These are phyloP conservation scores for Apiospora phragmitis DNA, from an alignment of 2,329 filamentous ascomycete genomes.

Conservation along the genomic window DNA sequence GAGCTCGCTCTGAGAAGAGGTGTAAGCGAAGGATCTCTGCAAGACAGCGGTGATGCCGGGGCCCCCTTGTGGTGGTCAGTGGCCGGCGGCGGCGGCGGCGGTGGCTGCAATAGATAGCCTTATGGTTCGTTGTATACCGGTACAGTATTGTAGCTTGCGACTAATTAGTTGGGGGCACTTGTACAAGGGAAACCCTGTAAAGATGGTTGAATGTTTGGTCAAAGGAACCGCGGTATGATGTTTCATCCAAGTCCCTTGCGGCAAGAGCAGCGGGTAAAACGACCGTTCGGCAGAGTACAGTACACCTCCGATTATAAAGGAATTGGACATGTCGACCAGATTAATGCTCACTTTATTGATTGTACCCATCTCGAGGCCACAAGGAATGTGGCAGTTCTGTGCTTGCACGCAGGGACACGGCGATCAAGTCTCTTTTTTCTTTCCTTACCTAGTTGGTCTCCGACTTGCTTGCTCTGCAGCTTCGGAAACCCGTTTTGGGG, in stretches of 20 bases:
- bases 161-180: not conserved
- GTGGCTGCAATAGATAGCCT: not conserved
- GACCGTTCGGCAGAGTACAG: not conserved
- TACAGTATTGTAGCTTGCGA: not conserved
- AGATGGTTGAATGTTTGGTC: not conserved
- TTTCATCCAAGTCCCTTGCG: constrained; percentile 3
- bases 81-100: not conserved
- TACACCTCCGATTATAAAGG: not conserved
- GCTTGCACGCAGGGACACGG: constrained; percentile 21
- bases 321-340: not conserved
- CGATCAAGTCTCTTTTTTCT: constrained; percentile 16
- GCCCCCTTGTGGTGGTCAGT: not conserved
- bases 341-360: not conserved
- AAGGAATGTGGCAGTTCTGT: constrained; percentile 13
- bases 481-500: not conserved
- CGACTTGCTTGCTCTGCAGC: constrained; percentile 3
- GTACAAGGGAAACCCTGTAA: not conserved
- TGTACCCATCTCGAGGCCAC: constrained; percentile 2
- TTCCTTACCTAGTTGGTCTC: not conserved
- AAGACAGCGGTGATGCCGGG: not conserved
- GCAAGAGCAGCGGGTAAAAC: constrained; percentile 3
- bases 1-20: not conserved
- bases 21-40: not conserved
- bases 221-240: not conserved
- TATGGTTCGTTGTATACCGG: not conserved